Evolutionary conservation across 257 asterid species (phyloP).

Genomic region (Petrea volubilis): DNA sequence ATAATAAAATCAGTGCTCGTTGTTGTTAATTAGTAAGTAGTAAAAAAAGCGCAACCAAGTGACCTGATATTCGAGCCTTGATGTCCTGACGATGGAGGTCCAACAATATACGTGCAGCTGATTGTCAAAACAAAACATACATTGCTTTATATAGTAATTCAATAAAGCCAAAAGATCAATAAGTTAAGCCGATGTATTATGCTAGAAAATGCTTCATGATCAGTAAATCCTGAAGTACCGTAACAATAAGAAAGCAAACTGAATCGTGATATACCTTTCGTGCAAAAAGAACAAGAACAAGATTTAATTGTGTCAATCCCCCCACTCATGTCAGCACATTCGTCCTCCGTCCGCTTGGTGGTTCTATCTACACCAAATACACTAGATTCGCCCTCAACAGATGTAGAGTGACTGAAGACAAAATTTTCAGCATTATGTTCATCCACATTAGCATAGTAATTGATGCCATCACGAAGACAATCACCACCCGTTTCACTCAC

Average conservation of each 20-base stretch:
- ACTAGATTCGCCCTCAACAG: constrained; percentile 53
- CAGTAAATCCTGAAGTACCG: neutral
- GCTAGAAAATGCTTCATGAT: neutral
- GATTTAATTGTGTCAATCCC: constrained; percentile 40
- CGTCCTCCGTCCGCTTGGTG: constrained; percentile 29
- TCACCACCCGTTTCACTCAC: constrained; percentile 18
- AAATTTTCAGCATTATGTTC: constrained; percentile 46
- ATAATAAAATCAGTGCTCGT: constrained; percentile 21
- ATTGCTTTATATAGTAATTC: constrained; percentile 18
- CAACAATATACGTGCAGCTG: constrained; percentile 68
- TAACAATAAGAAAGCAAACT: neutral
- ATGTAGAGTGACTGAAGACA: constrained; percentile 49
- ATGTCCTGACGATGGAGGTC: constrained; percentile 74
- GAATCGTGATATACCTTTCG: constrained; percentile 45
- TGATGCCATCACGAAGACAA: constrained; percentile 2
- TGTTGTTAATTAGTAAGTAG: neutral
- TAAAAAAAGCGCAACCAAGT: too few species aligned
- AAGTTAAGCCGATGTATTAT: neutral
- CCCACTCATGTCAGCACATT: constrained; percentile 25
- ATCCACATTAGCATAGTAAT: constrained; percentile 31
- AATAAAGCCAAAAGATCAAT: neutral
- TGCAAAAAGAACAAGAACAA: constrained; percentile 69
- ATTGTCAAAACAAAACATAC: constrained; percentile 8
- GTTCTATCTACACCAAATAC: constrained; percentile 39
- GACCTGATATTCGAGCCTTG: constrained; percentile 61